Evolutionary conservation across 202 grass and related monocot genomes (phyloP).

Genomic region (Setaria italica): DNA sequence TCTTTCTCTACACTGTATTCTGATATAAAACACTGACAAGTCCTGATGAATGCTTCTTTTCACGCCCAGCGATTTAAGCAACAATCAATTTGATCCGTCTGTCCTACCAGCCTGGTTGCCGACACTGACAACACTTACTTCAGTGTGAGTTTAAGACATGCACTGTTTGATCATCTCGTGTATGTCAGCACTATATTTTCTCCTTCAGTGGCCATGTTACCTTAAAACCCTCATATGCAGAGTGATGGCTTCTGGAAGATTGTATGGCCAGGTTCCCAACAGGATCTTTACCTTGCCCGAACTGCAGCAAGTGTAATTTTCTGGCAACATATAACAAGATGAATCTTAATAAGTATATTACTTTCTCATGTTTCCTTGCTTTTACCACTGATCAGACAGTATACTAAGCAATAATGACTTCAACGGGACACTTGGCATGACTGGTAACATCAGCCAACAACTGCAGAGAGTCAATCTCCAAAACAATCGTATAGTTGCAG

Average conservation of each 20-base stretch:
- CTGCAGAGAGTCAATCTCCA: constrained; percentile 65
- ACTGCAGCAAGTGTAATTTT: constrained; percentile 86
- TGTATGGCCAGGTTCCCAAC: constrained; percentile 55
- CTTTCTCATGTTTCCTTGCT: constrained; percentile 27
- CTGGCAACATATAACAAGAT: constrained; percentile 37
- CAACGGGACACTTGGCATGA: constrained; percentile 64
- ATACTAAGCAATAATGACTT: constrained; percentile 64
- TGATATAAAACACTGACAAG: constrained; percentile 1
- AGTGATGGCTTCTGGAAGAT: constrained; percentile 56
- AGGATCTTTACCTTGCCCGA: constrained; percentile 59
- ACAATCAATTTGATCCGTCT: constrained; percentile 70
- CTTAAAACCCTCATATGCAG: constrained; percentile 56
- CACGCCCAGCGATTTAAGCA: constrained; percentile 75
- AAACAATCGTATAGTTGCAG: constrained; percentile 62
- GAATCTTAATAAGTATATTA: constrained; percentile 15
- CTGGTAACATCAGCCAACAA: constrained; percentile 54
- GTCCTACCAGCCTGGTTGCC: constrained; percentile 67
- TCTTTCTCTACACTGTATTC: constrained; percentile 7
- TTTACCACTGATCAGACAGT: constrained; percentile 57
- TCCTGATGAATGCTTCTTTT: constrained; percentile 30
- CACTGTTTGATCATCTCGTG: constrained; percentile 7
- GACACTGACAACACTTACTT: constrained; percentile 51
- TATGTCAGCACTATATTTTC: constrained; percentile 27
- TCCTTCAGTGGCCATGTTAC: constrained; percentile 23
- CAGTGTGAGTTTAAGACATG: constrained; percentile 65